Evolutionary conservation across 2,329 filamentous ascomycete species (phyloP), one percentile per base, ranked within the genome.

Genomic region (Phaeosphaeriaceae sp.): DNA sequence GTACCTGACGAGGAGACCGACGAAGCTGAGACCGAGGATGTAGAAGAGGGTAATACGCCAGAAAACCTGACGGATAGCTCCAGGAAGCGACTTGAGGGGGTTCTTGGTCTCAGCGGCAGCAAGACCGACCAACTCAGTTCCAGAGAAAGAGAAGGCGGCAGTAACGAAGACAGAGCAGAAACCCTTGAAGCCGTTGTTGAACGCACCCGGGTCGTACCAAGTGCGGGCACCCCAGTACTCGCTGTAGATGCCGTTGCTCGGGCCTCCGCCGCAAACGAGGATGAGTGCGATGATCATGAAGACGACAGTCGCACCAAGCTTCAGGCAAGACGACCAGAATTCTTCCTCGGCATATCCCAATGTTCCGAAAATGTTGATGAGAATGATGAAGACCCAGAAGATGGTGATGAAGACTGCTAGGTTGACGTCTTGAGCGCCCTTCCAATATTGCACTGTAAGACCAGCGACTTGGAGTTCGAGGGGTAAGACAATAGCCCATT

Each of bases 161-260:
- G 86, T 88, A 56, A 89, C 86, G 67, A 89, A 89, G 47, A 88
- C 86, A 58, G 82, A 81, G 73, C 86, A 89, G 68, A 89, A 84
- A 43, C 87, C 87, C 75, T 87, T 85, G 80, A 89, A 89, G 6
- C 87, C 87, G 69, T 88, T 81, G 51, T 71, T 64, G 72, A 85
- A 84, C 0, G 86, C 85, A 19, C 75, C 74, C 5, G 85, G 85
- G 32, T 86, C 77, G 61, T 83, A 78, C 87, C 87, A 89, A 78
- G 86, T 88, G 44, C 81, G 81, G 21, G 83, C 86, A 17, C 89
- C 88, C 47, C 89, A 84, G 70, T 89, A 88, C 53, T 74, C 70
- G 50, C 52, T 47, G 13, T 86, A 78, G 15, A 79, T 74, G 50
- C 85, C 81, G 4, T 75, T 77, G 51, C 72, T 76, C 1, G 85